phyloP scores from a whole-genome alignment of 257 asterid species.

The Ilex asprella region DNA sequence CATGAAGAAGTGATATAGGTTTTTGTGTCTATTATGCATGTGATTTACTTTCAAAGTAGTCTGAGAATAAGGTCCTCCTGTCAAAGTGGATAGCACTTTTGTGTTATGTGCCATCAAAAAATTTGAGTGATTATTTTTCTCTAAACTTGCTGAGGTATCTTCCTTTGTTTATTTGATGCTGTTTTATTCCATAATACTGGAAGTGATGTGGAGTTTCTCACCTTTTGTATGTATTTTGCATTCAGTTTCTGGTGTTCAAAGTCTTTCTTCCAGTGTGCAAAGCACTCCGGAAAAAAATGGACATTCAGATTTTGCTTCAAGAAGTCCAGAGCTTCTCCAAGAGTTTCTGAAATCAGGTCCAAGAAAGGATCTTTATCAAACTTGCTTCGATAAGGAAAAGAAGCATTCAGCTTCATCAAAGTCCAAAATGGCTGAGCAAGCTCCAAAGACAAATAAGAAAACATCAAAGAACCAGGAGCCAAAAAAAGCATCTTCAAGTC shows the following conservation, averaged over 20 bases:
- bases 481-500: conserved; percentile 47
- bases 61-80: background rate
- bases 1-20: background rate
- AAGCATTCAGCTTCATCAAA: conserved; percentile 23
- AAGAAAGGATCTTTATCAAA: conserved; percentile 25
- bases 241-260: conserved; percentile 32
- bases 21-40: background rate
- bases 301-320: conserved; percentile 20
- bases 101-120: background rate
- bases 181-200: background rate
- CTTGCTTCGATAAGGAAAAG: conserved; percentile 26
- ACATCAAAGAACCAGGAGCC: conserved; percentile 38
- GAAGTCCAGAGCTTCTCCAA: conserved; percentile 20
- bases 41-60: background rate
- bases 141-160: background rate
- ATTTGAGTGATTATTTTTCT: no score
- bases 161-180: background rate
- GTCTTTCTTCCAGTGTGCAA: conserved; percentile 27
- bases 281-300: conserved; percentile 29
- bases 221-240: background rate
- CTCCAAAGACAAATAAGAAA: conserved; percentile 41
- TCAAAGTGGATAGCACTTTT: background rate
- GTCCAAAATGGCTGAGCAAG: conserved; percentile 58
- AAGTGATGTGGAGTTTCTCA: background rate
- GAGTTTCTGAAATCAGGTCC: conserved; percentile 24